Base-by-base conservation (phyloP, 2,329 filamentous ascomycete genomes). In the Lizonia empirigonia region DNA sequence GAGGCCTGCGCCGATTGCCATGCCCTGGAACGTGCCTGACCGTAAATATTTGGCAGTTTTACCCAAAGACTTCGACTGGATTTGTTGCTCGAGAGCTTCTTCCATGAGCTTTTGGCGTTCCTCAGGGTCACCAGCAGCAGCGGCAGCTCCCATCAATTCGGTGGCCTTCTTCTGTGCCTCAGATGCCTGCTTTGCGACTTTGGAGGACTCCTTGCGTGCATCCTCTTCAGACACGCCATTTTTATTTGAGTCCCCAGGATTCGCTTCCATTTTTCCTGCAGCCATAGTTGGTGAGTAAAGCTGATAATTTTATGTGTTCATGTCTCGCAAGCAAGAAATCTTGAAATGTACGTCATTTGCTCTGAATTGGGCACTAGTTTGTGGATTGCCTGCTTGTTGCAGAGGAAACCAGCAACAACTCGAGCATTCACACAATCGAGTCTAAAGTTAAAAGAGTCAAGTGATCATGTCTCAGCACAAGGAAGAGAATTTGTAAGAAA, bases 11-110 rank as follows among this genome's bases (percentile, higher is more conserved):
- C 62, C 62, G 18, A 60, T 53, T 7, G 60, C 59, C 56, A 62
- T 57, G n/a, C 62, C 62, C 18, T 64, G 62, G 20, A 63, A 64
- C 0, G 62, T 49, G 3, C 62, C 62, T 9, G 62, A 64, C 19
- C 58, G 60, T 15, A 63, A 46, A 44, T 64, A 64, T 13, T 58
- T 62, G 42, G 62, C 62, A n/a, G 62, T 63, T 32, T 64, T 64
- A 10, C 62, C 62, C 10, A 64, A 56, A 1, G 62, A 63, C 33
- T 63, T 59, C 4, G 62, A 61, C 44, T 63, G 58, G 5, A 64
- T 55, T 23, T 63, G 56, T 16, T 54, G 50, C 15, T 64, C 55
- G 13, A 60, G 53, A 12, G 62, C 60, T 50, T 62, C 35, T 48
- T 60, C 58, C 42, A 63, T 60, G n/a, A 64, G 24, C 32, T 47